Evolutionary conservation across 352 stramenopile species (phyloP).

Genomic region (Phytophthora fragariae): DNA sequence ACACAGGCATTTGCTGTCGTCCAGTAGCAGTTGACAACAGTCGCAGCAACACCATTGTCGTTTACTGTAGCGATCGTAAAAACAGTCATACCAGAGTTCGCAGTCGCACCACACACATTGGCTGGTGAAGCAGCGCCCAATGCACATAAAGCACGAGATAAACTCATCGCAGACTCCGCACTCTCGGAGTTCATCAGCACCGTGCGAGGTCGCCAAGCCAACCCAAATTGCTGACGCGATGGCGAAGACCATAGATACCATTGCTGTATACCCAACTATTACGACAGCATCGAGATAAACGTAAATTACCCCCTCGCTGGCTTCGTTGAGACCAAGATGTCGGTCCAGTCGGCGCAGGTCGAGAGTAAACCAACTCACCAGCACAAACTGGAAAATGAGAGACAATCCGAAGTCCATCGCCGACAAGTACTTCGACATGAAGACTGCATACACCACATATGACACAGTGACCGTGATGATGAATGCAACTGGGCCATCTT

Average conservation of each 20-base stretch:
- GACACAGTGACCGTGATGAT: neutral
- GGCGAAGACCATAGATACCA: neutral
- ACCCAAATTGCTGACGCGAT: neutral
- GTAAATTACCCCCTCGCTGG: conserved; percentile 7
- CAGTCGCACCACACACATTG: conserved; percentile 1
- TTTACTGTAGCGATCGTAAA: neutral
- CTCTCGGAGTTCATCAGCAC: neutral
- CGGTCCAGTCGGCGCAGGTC: conserved; percentile 6
- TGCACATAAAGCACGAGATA: neutral
- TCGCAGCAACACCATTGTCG: conserved; percentile 4
- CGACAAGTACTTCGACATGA: neutral
- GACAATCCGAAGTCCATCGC: neutral
- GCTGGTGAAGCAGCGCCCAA: neutral
- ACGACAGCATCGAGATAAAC: conserved; percentile 6
- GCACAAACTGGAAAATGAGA: neutral
- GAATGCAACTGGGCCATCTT: neutral
- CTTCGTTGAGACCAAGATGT: neutral
- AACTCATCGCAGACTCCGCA: neutral
- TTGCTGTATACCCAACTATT: neutral
- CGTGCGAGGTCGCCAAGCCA: neutral
- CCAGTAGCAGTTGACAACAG: neutral
- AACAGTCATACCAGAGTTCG: neutral
- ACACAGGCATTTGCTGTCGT: conserved; percentile 7
- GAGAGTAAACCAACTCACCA: neutral
- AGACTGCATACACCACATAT: neutral